Evolutionary conservation across 768 basidiomycete genomes (phyloP).

Genomic region (Naganishia antarctica): DNA sequence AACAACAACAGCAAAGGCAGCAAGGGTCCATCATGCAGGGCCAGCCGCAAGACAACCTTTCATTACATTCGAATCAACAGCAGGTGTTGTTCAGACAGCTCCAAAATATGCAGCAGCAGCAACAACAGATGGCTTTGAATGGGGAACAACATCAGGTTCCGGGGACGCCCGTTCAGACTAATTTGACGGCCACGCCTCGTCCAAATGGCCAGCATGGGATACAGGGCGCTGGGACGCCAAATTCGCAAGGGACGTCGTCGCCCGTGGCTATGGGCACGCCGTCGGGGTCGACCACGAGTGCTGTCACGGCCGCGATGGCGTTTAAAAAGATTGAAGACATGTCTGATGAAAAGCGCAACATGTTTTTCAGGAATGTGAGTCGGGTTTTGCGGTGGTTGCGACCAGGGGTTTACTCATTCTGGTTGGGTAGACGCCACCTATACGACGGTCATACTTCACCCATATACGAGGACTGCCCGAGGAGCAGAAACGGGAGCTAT

Average conservation of each 20-base stretch:
- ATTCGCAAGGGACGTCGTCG: conserved; percentile 14
- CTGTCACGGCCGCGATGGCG: conserved; percentile 15
- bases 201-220: not conserved
- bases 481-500: conserved; percentile 21
- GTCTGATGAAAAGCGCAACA: conserved; percentile 22
- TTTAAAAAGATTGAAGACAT: conserved; percentile 26
- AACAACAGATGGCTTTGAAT: conserved; percentile 23
- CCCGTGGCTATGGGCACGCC: conserved; percentile 17
- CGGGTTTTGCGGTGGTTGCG: not conserved
- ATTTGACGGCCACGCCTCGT: not conserved
- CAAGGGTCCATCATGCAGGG: not conserved
- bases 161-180: not conserved
- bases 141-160: not conserved
- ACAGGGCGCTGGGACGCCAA: conserved; percentile 1
- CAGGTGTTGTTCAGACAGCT: conserved; percentile 17
- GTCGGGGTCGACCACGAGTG: not conserved
- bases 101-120: conserved; percentile 21
- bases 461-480: conserved; percentile 6
- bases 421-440: conserved; percentile 14
- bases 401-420: not conserved
- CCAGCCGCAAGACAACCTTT: conserved; percentile 7
- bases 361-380: conserved; percentile 23
- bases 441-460: conserved; percentile 23
- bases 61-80: conserved; percentile 11
- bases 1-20: conserved; percentile 24